These are phyloP conservation scores for Colletotrichum siamense DNA, from an alignment of 2,329 filamentous ascomycete species.

Conservation along the genomic window DNA sequence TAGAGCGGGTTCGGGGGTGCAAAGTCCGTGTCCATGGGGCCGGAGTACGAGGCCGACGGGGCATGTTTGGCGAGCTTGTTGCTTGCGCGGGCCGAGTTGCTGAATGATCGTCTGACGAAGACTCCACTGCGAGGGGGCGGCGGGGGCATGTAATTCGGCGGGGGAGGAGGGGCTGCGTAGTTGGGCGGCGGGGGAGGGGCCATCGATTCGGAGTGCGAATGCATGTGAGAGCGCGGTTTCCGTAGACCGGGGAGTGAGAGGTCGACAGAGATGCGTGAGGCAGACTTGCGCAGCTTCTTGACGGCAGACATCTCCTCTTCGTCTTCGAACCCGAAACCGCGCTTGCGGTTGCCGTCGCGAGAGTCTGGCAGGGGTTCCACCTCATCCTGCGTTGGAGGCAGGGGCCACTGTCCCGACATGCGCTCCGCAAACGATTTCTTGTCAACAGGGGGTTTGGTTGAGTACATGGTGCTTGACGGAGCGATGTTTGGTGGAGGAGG, in stretches of 20 bases:
- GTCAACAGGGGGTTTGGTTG: slow-evolving; percentile 16
- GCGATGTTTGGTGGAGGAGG: slow-evolving; percentile 32
- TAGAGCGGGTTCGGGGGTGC: background rate
- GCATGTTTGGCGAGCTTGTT: slow-evolving; percentile 32
- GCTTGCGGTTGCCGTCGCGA: slow-evolving; percentile 58
- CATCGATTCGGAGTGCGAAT: slow-evolving; percentile 29
- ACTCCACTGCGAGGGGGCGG: background rate
- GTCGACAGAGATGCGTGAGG: slow-evolving; percentile 48
- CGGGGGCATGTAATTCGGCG: background rate
- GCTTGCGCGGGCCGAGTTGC: slow-evolving; percentile 21
- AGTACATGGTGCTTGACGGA: slow-evolving; percentile 9
- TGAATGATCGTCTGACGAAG: slow-evolving; percentile 17
- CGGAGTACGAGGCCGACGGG: slow-evolving; percentile 1
- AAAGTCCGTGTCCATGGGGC: slow-evolving; percentile 6
- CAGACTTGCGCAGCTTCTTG: slow-evolving; percentile 60
- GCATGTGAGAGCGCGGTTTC: slow-evolving; percentile 28
- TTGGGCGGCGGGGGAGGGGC: slow-evolving; percentile 24
- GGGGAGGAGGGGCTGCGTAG: slow-evolving; percentile 11
- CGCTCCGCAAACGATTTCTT: slow-evolving; percentile 19
- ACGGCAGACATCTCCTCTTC: slow-evolving; percentile 33
- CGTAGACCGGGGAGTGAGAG: slow-evolving; percentile 37
- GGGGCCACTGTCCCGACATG: slow-evolving; percentile 25
- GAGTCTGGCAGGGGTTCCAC: slow-evolving; percentile 25
- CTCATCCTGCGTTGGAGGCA: slow-evolving; percentile 15
- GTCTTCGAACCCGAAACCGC: slow-evolving; percentile 42